Evolutionary conservation across 805 yeast species (phyloP).

Genomic region (Sugiyamaella valdiviana): DNA sequence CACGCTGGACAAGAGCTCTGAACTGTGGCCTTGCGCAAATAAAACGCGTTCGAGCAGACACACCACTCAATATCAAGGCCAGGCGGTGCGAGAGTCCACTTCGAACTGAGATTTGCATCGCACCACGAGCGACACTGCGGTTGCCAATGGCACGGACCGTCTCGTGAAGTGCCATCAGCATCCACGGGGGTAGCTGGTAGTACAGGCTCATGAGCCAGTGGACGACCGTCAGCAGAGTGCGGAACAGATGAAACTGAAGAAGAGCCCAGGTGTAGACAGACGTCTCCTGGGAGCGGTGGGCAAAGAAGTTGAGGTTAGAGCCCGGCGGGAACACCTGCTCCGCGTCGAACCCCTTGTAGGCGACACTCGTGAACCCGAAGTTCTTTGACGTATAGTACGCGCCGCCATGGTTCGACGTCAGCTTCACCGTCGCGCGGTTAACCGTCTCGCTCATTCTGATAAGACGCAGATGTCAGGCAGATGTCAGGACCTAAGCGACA

Average conservation of each 20-base stretch:
- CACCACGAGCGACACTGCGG: too few species aligned
- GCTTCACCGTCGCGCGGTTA: background rate
- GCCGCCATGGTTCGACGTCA: background rate
- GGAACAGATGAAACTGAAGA: constrained; percentile 17
- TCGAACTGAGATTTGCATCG: too few species aligned
- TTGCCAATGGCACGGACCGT: constrained; percentile 4
- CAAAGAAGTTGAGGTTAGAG: constrained; percentile 11
- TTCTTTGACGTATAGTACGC: constrained; percentile 4
- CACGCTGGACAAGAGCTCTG: background rate
- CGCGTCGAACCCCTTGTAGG: constrained; percentile 17
- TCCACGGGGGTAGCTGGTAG: background rate
- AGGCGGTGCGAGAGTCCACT: too few species aligned
- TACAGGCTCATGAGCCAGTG: constrained; percentile 7
- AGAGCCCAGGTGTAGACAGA: constrained; percentile 14
- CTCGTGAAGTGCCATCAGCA: constrained; percentile 1
- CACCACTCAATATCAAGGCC: background rate
- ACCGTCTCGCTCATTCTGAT: too few species aligned
- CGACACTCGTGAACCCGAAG: constrained; percentile 6
- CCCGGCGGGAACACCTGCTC: constrained; percentile 21
- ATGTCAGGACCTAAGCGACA: too few species aligned
- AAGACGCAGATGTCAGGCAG: too few species aligned
- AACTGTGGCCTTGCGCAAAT: too few species aligned
- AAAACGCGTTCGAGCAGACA: background rate
- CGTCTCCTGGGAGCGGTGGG: background rate
- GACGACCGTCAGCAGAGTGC: constrained; percentile 13